Percentiles rank a stretch among this genome's conserved stretches.
These are phyloP conservation scores for Hansenula lynferdii DNA, from an alignment of 1,139 yeast species.

Conservation along the genomic window DNA sequence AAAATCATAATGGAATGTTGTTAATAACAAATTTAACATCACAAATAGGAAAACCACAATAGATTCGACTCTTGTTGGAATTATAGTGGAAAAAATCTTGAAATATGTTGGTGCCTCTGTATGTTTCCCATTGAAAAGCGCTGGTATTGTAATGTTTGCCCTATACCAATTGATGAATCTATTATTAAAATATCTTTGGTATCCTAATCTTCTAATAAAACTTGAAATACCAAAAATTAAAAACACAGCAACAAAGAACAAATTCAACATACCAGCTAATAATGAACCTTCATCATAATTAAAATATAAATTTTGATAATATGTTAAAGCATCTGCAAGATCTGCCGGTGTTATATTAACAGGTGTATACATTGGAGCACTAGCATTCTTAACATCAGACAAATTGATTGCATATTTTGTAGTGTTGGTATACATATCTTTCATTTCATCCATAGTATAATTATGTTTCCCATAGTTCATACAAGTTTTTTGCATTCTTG, in stretches of 20 bases:
- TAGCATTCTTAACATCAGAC: slow-evolving; percentile 90
- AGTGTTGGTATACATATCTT: slow-evolving; percentile 33
- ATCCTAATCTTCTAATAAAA: slow-evolving; percentile 9
- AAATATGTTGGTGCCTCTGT: slow-evolving; percentile 5
- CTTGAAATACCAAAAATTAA: slow-evolving; percentile 6
- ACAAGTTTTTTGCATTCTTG: neutral
- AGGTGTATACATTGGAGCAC: neutral
- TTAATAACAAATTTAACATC: slow-evolving; percentile 37
- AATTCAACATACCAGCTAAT: slow-evolving; percentile 8
- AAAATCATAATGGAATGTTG: slow-evolving; percentile 36
- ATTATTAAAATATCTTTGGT: slow-evolving; percentile 9
- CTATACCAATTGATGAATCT: slow-evolving; percentile 14
- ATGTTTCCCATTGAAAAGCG: slow-evolving; percentile 13
- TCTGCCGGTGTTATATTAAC: slow-evolving; percentile 2
- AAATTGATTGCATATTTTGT: slow-evolving; percentile 42
- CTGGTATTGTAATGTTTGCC: slow-evolving; percentile 15
- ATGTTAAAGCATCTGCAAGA: slow-evolving; percentile 1
- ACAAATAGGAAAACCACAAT: slow-evolving; percentile 44
- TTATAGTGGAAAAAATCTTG: slow-evolving; percentile 17
- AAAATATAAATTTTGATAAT: slow-evolving; percentile 5
- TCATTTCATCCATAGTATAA: slow-evolving; percentile 25
- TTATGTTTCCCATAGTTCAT: neutral
- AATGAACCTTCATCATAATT: slow-evolving; percentile 11
- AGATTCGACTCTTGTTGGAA: slow-evolving; percentile 67
- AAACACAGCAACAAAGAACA: slow-evolving; percentile 9